Evolutionary conservation across 2,329 filamentous ascomycete genomes (phyloP).

Genomic region (Aspergillus aculeatus): DNA sequence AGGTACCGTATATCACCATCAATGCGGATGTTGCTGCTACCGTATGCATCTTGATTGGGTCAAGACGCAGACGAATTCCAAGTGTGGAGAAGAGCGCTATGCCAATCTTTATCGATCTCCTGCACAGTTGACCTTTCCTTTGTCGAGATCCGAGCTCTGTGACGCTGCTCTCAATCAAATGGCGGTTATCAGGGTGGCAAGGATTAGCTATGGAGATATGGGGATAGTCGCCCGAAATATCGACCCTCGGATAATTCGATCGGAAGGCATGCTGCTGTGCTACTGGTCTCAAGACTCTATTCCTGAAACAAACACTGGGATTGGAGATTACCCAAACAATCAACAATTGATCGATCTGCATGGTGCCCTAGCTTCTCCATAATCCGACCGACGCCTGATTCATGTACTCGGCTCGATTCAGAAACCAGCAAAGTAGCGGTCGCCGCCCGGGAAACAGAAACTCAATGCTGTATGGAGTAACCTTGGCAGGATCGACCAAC

Average conservation of each 20-base stretch:
- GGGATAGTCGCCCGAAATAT: neutral
- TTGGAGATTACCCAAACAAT: neutral
- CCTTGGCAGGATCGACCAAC: constrained; percentile 12
- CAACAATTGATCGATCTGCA: neutral
- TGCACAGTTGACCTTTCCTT: neutral
- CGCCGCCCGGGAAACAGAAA: constrained; percentile 13
- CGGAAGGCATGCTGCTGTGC: neutral
- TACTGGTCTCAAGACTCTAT: neutral
- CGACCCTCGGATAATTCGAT: neutral
- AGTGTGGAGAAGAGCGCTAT: neutral
- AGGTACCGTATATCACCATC: too few relatives aligned
- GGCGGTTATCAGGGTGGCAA: neutral
- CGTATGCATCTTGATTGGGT: too few relatives aligned
- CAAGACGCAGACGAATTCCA: too few relatives aligned
- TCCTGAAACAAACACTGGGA: neutral
- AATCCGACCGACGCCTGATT: constrained; percentile 4
- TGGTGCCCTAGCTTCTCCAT: constrained; percentile 7
- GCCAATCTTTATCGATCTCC: neutral
- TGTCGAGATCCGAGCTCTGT: neutral
- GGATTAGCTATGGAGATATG: neutral
- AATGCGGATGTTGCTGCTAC: too few relatives aligned
- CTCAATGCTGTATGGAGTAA: constrained; percentile 3
- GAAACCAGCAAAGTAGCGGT: constrained; percentile 18
- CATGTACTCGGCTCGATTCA: constrained; percentile 16
- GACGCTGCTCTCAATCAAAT: neutral